Base-by-base conservation (phyloP, 805 yeast genomes). In the Metschnikowia cubensis region DNA sequence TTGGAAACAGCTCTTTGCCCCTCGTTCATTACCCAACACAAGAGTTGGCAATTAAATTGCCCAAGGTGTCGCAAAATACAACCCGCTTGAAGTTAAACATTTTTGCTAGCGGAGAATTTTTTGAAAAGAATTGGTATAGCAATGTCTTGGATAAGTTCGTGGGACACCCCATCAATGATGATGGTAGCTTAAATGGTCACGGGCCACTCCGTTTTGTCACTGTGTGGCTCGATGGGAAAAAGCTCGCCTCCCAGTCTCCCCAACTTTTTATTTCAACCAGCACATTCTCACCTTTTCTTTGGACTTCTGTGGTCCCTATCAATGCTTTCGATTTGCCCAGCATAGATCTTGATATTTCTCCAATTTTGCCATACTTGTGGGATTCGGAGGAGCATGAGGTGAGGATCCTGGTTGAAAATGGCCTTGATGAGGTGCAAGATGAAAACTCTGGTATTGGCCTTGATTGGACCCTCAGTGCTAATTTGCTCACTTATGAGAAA, bases 61-160 rank as follows among this genome's bases (percentile, higher is more conserved):
- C 85, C 3, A 58, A 59, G 14, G 64, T 86, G 31, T 58, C 77
- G 2, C 60, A 65, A 21, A 83, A 84, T 59, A 82, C 89, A 4
- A 81, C 89, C 2, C 74, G 82, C 51, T 81, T 82, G 42, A 70
- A 68, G 50, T 62, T 88, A 32, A 76, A 84, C 10, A 63, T 89
- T 4, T 82, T 81, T 55, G 81, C 85, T 11, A 80, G 87, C 17
- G 96, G 94, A 2, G 87, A 85, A 59, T 85, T 84, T 2, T 82
- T 77, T 34, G 96, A 89, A 66, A 96, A 89, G 63, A 86, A 87
- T 59, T 89, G 95, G 95, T 89, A 84, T 65, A 66, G 82, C 2
- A 85, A 87, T 55, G 70, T 74, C 10, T 51, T 84, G 39, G 87
- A 82, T 56, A 61, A 70, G 42, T 75, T 66, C 54, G 66, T 63